phyloP scores from a whole-genome alignment of 352 stramenopile genomes.

The Pythium periplocum region DNA sequence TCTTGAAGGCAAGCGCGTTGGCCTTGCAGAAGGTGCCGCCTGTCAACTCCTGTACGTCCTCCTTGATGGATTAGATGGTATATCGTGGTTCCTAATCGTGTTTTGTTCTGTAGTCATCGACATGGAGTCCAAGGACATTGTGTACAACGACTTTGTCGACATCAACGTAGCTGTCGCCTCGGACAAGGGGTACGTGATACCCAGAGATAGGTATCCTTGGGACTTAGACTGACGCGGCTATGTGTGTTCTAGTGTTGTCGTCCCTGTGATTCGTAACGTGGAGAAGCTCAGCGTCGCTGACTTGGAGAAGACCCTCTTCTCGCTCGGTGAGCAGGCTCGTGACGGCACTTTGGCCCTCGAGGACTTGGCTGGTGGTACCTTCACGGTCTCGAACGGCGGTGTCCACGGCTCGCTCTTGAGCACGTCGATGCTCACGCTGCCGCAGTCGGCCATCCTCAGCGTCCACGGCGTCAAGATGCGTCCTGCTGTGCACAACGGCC shows the following conservation, averaged over 20 bases:
- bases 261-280: constrained; percentile 97
- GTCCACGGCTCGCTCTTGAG: constrained; percentile 97
- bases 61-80: background rate
- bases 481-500: constrained; percentile 87
- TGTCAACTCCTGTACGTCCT: constrained; percentile 93
- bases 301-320: constrained; percentile 94
- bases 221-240: too few species aligned
- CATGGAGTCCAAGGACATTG: constrained; percentile 97
- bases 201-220: too few species aligned
- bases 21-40: constrained; percentile 92
- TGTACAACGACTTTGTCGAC: constrained; percentile 99
- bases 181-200: constrained; percentile 70
- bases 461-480: constrained; percentile 99
- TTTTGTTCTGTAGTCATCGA: constrained; percentile 86
- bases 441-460: constrained; percentile 97
- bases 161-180: constrained; percentile 97
- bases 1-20: constrained; percentile 95
- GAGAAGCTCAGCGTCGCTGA: constrained; percentile 96
- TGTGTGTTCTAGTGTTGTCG: constrained; percentile 82
- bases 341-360: constrained; percentile 66
- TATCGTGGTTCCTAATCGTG: too few species aligned
- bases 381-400: constrained; percentile 98
- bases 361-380: constrained; percentile 97
- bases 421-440: constrained; percentile 98
- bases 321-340: constrained; percentile 78